A percentile compares a stretch with the other conserved stretches of the same genome.
Conservation (phyloP, 768 basidiomycete genomes). For the Termitomyces sp. region DNA sequence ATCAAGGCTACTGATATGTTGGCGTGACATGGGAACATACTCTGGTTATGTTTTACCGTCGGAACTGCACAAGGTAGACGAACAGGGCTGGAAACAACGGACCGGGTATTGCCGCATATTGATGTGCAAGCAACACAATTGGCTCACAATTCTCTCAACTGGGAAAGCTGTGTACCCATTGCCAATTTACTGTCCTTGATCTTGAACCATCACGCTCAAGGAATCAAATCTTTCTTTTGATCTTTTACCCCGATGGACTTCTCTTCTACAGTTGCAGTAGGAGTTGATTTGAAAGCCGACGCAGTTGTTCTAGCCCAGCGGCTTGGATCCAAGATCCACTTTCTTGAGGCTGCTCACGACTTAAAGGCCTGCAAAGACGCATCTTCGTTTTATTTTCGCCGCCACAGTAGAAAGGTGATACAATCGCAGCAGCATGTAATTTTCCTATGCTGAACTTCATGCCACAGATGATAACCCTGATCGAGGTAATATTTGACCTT, state of each 20-base stretch:
- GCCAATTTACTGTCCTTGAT: constrained; percentile 6
- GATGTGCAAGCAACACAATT: constrained; percentile 8
- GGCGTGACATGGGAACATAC: background rate
- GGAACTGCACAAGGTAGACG: background rate
- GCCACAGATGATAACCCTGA: constrained; percentile 39
- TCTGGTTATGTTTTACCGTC: background rate
- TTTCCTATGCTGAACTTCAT: constrained; percentile 4
- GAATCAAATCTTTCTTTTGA: background rate
- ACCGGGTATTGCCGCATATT: constrained; percentile 27
- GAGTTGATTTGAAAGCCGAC: constrained; percentile 18
- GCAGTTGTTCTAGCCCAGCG: constrained; percentile 23
- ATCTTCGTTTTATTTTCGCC: constrained; percentile 18
- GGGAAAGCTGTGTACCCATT: constrained; percentile 12
- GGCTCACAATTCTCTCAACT: constrained; percentile 8
- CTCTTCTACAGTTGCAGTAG: background rate
- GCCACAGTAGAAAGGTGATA: constrained; percentile 28
- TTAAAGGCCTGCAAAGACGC: constrained; percentile 20
- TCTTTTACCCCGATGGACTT: constrained; percentile 9
- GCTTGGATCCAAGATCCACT: constrained; percentile 23
- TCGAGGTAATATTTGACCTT: constrained; percentile 38
- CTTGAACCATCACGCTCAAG: constrained; percentile 11
- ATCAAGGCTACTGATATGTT: background rate
- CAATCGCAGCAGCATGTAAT: background rate
- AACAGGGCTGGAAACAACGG: constrained; percentile 20
- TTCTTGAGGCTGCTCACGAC: constrained; percentile 24